A percentile compares a stretch with the other conserved stretches of the same genome.
Conservation (phyloP, 2,329 filamentous ascomycete species). For the Trichoderma sp. region DNA sequence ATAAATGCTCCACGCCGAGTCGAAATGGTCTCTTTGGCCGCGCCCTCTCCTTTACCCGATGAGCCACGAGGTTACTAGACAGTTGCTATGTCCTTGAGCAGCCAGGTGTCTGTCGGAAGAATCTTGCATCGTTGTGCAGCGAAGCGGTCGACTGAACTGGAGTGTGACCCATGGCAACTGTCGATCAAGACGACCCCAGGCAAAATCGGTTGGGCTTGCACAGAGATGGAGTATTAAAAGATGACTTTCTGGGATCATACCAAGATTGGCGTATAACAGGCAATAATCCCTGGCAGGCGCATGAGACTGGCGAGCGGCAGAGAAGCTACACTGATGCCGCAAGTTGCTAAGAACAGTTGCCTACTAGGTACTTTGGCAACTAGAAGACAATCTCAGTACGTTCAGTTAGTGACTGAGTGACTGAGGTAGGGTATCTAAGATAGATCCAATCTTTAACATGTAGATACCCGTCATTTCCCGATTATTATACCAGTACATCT, state of each 20-base stretch:
- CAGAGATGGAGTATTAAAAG: not conserved
- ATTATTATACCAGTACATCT: not conserved
- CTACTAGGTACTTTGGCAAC: not conserved
- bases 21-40: too few species aligned
- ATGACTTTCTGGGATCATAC: not conserved
- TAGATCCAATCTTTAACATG: not conserved
- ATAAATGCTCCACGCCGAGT: too few species aligned
- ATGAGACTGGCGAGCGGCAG: not conserved
- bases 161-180: not conserved
- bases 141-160: not conserved
- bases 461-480: not conserved
- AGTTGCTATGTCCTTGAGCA: too few species aligned
- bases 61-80: too few species aligned
- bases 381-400: not conserved
- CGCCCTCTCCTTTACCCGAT: too few species aligned
- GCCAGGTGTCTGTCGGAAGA: too few species aligned
- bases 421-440: too few species aligned
- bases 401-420: not conserved
- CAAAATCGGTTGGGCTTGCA: not conserved
- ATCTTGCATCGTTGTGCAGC: not conserved
- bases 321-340: not conserved
- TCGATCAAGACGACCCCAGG: not conserved
- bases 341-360: not conserved
- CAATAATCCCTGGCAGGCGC: not conserved
- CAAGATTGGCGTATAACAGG: not conserved